Evolutionary conservation across 495 filamentous ascomycete genomes (phyloP).

Genomic region (Neurospora sp.): DNA sequence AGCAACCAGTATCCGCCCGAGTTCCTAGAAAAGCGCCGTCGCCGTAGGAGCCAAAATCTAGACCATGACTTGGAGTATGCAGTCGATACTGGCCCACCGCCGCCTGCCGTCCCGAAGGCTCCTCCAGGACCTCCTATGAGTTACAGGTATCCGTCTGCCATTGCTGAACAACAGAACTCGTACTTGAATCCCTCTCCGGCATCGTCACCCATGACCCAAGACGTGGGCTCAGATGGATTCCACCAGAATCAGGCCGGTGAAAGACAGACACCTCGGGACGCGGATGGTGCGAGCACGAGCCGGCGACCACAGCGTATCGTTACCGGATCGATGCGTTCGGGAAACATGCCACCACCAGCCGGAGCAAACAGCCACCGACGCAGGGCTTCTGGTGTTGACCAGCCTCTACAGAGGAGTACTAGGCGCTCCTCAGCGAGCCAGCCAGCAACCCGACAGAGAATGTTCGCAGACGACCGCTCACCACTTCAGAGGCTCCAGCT

Average conservation of each 20-base stretch:
- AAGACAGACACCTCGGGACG: conserved; percentile 16
- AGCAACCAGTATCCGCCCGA: conserved; percentile 34
- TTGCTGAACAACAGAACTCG: conserved; percentile 23
- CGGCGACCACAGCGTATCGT: conserved; percentile 15
- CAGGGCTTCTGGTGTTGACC: conserved; percentile 21
- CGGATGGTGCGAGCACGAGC: conserved; percentile 18
- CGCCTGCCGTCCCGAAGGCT: conserved; percentile 48
- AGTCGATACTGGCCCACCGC: conserved; percentile 19
- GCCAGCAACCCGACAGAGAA: conserved; percentile 26
- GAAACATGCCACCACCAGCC: conserved; percentile 4
- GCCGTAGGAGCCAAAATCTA: conserved; percentile 24
- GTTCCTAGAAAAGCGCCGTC: conserved; percentile 24
- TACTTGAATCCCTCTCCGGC: conserved; percentile 14
- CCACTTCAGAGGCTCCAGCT: conserved; percentile 87
- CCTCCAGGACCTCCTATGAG: conserved; percentile 49
- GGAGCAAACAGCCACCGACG: conserved; percentile 13
- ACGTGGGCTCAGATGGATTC: conserved; percentile 35
- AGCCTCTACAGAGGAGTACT: conserved; percentile 14
- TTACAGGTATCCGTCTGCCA: conserved; percentile 41
- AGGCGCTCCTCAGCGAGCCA: conserved; percentile 12
- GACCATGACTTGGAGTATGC: conserved; percentile 21
- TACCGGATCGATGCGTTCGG: conserved; percentile 10
- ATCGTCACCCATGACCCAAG: conserved; percentile 15
- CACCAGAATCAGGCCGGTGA: conserved; percentile 21
- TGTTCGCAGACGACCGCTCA: conserved; percentile 68